Evolutionary conservation across 768 basidiomycete species (phyloP), one percentile per base, ranked within the genome.

Genomic region (Russula sp.): DNA sequence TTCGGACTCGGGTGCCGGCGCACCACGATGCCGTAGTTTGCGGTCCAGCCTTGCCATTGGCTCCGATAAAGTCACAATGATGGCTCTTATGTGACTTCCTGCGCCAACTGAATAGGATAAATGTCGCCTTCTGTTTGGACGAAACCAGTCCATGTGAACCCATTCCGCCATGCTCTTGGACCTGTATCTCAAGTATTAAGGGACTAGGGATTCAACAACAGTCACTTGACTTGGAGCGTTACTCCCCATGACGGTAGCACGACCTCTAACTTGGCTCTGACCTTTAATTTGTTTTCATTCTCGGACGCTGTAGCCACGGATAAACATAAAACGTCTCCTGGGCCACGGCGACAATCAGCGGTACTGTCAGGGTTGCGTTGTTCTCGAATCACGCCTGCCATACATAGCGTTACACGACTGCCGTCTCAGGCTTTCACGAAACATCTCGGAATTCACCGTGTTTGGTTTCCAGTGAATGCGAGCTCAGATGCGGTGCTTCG

Each of bases 91-190:
- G 50, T 62, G 61, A 52, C 51, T 47, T 18, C 51, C 36, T 52
- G 46, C 52, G 22, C 57, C 11, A 56, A 43, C 54, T 45, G 41
- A 63, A 63, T 53, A 59, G 62, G 57, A 59, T 58, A 63, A 63
- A 63, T 63, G 52, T 36, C 32, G 46, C 36, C 34, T 25, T 48
- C 36, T 49, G 32, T 49, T 54, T 35, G 32, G 46, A 52, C 50
- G 38, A 54, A 54, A 59, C 46, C 29, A 16, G 57, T 20, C 18
- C 57, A 49, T 54, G 57, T 59, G 62, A 59, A 49, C 51, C 25
- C 9, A 35, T 36, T 18, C 34, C 61, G 61, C 57, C 57, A 54
- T 41, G 16, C 39, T 52, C 39, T 43, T 58, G 56, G 51, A 16
- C 45, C 50, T 39, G 45, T 51, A 43, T 48, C 61, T 57, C 51